phyloP scores from a whole-genome alignment of 495 filamentous ascomycete species.

The Trichoderma parareesei region DNA sequence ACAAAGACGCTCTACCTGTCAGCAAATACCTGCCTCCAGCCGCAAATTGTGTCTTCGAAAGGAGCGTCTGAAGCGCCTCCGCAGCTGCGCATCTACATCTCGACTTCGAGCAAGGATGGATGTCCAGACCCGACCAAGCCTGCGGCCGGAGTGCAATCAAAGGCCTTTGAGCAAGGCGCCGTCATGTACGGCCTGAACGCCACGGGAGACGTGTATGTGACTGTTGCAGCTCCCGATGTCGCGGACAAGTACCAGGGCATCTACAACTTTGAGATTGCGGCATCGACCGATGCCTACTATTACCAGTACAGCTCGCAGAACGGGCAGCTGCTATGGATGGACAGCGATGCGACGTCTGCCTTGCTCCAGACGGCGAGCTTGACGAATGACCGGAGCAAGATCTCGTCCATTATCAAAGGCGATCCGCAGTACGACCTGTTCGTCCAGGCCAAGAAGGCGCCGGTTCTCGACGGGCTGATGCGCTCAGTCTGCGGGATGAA shows the following conservation, averaged over 20 bases:
- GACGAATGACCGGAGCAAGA: constrained; percentile 32
- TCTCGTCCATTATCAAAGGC: constrained; percentile 47
- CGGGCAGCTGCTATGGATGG: constrained; percentile 58
- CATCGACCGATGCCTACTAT: constrained; percentile 70
- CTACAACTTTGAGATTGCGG: constrained; percentile 73
- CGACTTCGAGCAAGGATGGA: constrained; percentile 38
- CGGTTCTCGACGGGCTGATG: constrained; percentile 55
- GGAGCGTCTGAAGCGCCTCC: constrained; percentile 41
- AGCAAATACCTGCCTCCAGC: constrained; percentile 73
- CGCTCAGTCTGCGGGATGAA: constrained; percentile 68
- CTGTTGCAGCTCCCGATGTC: constrained; percentile 58
- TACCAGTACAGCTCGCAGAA: constrained; percentile 43
- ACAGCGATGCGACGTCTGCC: constrained; percentile 69
- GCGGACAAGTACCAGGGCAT: constrained; percentile 37
- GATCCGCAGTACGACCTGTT: constrained; percentile 68
- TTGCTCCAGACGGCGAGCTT: constrained; percentile 70
- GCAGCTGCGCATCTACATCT: constrained; percentile 72
- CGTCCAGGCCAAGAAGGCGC: constrained; percentile 56
- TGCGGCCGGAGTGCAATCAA: not conserved
- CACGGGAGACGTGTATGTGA: constrained; percentile 61
- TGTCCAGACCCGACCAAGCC: constrained; percentile 50
- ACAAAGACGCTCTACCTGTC: constrained; percentile 61
- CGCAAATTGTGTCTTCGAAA: constrained; percentile 37
- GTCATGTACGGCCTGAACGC: constrained; percentile 46
- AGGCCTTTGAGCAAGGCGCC: constrained; percentile 49